Evolutionary conservation across 2,329 filamentous ascomycete species (phyloP).

Genomic region (Pseudocercospora ulei): DNA sequence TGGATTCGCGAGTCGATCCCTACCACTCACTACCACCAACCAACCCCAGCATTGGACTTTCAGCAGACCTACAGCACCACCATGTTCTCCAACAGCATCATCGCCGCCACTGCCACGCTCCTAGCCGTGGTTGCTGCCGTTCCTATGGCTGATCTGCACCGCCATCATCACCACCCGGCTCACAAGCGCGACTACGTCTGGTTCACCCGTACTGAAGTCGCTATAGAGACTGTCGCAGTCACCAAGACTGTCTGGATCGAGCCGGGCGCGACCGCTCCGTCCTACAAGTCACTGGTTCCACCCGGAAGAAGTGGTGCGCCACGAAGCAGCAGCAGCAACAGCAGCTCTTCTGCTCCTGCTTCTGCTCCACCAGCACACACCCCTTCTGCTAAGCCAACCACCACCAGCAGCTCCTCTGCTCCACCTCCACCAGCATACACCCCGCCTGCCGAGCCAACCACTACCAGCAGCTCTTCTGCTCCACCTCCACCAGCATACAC

Average conservation of each 20-base stretch:
- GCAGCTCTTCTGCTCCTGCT: constrained; percentile 7
- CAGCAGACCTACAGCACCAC: constrained; percentile 13
- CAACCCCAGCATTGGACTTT: constrained; percentile 12
- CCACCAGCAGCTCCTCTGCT: constrained; percentile 15
- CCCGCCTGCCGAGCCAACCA: constrained; percentile 23
- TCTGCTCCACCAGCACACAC: constrained; percentile 8
- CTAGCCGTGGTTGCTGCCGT: constrained; percentile 28
- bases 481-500: constrained; percentile 7
- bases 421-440: constrained; percentile 21
- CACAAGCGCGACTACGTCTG: constrained; percentile 42
- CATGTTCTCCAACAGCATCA: constrained; percentile 30
- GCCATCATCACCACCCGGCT: constrained; percentile 17
- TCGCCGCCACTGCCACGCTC: constrained; percentile 30
- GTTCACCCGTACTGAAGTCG: constrained; percentile 43
- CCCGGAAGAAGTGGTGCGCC: constrained; percentile 8
- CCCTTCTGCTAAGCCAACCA: constrained; percentile 12
- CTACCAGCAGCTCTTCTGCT: constrained; percentile 15
- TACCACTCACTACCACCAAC: constrained; percentile 16
- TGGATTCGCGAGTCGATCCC: constrained; percentile 21
- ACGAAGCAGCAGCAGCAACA: constrained; percentile 8
- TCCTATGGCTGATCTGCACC: constrained; percentile 23
- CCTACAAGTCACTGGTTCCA: constrained; percentile 9
- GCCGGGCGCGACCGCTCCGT: constrained; percentile 25
- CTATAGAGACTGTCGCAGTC: constrained; percentile 43
- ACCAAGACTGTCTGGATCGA: constrained; percentile 44